Base-by-base conservation (phyloP, 164 flowering plant genomes). In the Dillenia turbinata region DNA sequence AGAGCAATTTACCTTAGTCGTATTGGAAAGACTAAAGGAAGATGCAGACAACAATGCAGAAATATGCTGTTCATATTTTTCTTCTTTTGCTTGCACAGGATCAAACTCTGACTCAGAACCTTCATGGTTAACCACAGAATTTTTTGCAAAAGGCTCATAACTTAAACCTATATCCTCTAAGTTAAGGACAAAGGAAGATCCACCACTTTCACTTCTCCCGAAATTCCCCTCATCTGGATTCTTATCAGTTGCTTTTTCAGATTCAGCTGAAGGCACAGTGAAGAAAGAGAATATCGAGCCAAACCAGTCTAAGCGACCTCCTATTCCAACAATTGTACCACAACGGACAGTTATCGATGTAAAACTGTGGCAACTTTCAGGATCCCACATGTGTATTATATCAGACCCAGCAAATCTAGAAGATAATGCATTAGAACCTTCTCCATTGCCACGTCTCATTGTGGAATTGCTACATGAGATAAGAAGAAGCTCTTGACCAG, bases 241-340 rank as follows among this genome's bases (percentile, higher is more conserved):
- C 47, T 55, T 14, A 22, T 69, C 70, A 60, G 48, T 71, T 43
- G 64, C 63, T 57, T 65, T 63, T 56, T 78, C 81, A 70, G 22
- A 52, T 65, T 79, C 81, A 46, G 71, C 3, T 75, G 85, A 59
- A 15, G 85, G 76, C 59, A 71, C 59, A 65, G 65, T 75, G 72
- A 92, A 95, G 71, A 95, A 87, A 55, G 79, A 74, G 52, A 61
- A 60, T 65, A 92, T 66, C 24, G 75, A 64, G 59, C 76, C 84
- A 54, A 82, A 59, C 99, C 99, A 95, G 80, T 95, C 97, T 71
- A 90, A 66, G 16, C 98, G 91, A 60, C 97, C 97, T 51, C 97
- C 96, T 17, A 78, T 73, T 52, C 97, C 96, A 65, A 85, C 70
- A 61, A 95, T 58, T 44, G 99, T 95, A 45, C 78, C 79, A 67